Evolutionary conservation across 2,329 filamentous ascomycete genomes (phyloP).

Genomic region (Diplocarpon mali): DNA sequence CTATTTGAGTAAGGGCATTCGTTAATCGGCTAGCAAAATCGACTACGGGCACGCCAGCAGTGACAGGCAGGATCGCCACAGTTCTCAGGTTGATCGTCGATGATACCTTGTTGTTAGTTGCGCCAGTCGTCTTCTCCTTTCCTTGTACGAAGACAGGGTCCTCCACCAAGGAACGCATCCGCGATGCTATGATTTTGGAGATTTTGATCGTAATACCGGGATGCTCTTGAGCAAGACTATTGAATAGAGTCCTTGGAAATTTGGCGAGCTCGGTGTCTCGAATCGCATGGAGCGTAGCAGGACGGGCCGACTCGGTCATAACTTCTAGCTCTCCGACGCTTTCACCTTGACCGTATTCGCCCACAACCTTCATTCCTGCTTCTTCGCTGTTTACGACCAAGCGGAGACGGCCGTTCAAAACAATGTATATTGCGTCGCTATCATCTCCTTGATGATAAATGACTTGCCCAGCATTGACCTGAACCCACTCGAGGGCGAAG

Average conservation of each 20-base stretch:
- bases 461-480: constrained; percentile 88
- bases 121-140: constrained; percentile 49
- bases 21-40: constrained; percentile 88
- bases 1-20: constrained; percentile 80
- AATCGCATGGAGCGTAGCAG: constrained; percentile 88
- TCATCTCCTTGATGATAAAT: constrained; percentile 91
- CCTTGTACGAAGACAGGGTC: constrained; percentile 59
- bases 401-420: constrained; percentile 83
- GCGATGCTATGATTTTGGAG: constrained; percentile 92
- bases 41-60: constrained; percentile 81
- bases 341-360: constrained; percentile 93
- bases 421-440: constrained; percentile 96
- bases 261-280: constrained; percentile 94
- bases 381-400: constrained; percentile 73
- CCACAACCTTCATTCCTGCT: constrained; percentile 73
- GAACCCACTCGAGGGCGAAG: constrained; percentile 96
- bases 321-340: constrained; percentile 96
- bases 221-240: constrained; percentile 93
- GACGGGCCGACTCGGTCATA: constrained; percentile 83
- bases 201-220: constrained; percentile 98
- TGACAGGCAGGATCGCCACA: constrained; percentile 83
- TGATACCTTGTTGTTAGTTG: constrained; percentile 55
- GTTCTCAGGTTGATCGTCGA: constrained; percentile 90
- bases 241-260: constrained; percentile 91
- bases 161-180: constrained; percentile 83